These are phyloP conservation scores for Nakazawaea wyomingensis DNA, from an alignment of 805 yeast genomes.

Conservation along the genomic window DNA sequence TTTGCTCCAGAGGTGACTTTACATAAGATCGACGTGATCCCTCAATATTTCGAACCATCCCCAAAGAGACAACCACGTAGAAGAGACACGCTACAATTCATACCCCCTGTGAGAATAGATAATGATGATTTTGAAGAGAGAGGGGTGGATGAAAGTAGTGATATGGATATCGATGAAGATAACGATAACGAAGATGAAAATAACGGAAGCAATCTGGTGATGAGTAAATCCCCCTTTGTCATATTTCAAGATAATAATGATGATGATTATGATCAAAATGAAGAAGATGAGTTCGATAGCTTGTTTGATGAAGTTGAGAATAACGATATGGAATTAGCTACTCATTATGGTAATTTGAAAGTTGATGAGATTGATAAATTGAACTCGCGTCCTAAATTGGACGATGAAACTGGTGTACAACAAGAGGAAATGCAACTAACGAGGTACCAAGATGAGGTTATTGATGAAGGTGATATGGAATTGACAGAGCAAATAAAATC, in stretches of 20 bases:
- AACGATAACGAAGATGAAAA: background rate
- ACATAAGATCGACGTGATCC: constrained; percentile 45
- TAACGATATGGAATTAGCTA: background rate
- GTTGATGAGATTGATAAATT: constrained; percentile 14
- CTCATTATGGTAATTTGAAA: constrained; percentile 1
- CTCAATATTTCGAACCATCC: constrained; percentile 15
- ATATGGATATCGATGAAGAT: constrained; percentile 10
- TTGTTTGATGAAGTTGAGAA: constrained; percentile 1
- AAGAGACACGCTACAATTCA: constrained; percentile 25
- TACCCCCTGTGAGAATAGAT: constrained; percentile 18
- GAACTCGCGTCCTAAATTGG: constrained; percentile 1
- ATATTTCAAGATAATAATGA: constrained; percentile 14
- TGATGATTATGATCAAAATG: constrained; percentile 8
- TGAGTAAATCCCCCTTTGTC: constrained; percentile 7
- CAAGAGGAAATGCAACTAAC: background rate
- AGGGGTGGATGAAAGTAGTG: constrained; percentile 22
- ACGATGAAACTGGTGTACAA: too few relatives aligned
- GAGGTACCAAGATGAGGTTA: constrained; percentile 7
- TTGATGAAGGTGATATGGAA: constrained; percentile 3
- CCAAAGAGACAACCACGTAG: constrained; percentile 21
- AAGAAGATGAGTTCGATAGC: constrained; percentile 7
- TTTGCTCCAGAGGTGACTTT: constrained; percentile 74
- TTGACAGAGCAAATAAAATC: background rate
- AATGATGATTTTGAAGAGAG: constrained; percentile 9
- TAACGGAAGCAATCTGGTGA: background rate